These are phyloP conservation scores for Hordeum vulgare DNA, from an alignment of 176 grass and related monocot genomes.

Conservation along the genomic window DNA sequence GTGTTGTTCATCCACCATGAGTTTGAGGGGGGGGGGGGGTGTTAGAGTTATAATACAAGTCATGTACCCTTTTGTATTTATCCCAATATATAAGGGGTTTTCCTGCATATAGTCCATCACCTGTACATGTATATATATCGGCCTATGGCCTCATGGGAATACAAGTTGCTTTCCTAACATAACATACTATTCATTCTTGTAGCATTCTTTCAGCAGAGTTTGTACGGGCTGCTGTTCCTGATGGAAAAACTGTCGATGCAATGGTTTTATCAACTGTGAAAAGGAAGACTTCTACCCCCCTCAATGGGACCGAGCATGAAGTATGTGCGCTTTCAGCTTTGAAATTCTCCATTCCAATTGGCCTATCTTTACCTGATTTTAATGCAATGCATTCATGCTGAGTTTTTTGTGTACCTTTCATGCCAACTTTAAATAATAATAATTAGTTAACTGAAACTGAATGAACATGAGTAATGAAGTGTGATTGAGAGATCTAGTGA, in stretches of 20 bases:
- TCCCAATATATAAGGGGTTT: no score
- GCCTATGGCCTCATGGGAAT: no score
- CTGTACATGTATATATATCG: no score
- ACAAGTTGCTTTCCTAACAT: no score
- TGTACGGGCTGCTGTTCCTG: constrained; percentile 83
- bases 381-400: neutral
- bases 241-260: constrained; percentile 68
- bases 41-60: no score
- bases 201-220: constrained; percentile 99
- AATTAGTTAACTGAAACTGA: neutral
- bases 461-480: neutral
- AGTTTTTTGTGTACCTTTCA: neutral
- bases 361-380: neutral
- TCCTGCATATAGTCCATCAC: no score
- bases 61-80: no score
- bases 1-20: no score
- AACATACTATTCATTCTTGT: constrained; percentile 83
- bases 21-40: no score
- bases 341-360: constrained; percentile 5
- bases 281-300: constrained; percentile 42
- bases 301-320: constrained; percentile 70
- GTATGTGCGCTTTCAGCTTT: constrained; percentile 41
- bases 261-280: constrained; percentile 68
- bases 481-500: neutral
- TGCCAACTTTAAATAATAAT: neutral